Base-by-base conservation (phyloP, 768 basidiomycete genomes). In the Tylopilus vinaceipallidus region DNA sequence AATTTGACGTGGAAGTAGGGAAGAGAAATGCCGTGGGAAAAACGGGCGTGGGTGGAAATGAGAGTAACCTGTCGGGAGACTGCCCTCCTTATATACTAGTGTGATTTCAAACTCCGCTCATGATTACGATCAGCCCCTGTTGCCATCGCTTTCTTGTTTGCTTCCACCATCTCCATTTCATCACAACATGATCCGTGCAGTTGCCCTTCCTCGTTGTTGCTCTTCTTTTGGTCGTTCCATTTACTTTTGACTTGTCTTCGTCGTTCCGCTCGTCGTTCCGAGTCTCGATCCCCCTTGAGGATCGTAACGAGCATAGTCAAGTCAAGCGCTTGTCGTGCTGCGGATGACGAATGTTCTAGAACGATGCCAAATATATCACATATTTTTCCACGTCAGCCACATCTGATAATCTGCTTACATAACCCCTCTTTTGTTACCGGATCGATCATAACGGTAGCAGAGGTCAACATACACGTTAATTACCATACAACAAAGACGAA, bases 91-190 rank as follows among this genome's bases (percentile, higher is more conserved):
- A 68, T 68, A 68, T 70, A 68, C 23, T 45, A 11, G 16, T 38
- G 3, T 2, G 1, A 52, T 42, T 68, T 67, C 0, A 64, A 63
- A 61, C 67, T 65, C 67, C 66, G 67, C 58, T 50, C 11, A 67
- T 47, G 52, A 59, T 53, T 50, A 61, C 57, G 10, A 49, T 54
- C 42, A 45, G 23, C 54, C 50, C 12, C 39, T 20, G 7, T 33
- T 45, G 19, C 17, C 34, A 33, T 19, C 29, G 39, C 56, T 58
- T 55, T 64, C 53, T 38, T 54, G 53, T 53, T 53, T 67, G 45
- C 63, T 49, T 41, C 63, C 62, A 67, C 59, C 63, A 67, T 52
- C 44, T 34, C 20, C 0, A 13, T 12, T 8, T 6, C 42, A 35
- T 41, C 0, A n/a, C n/a, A n/a, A 0, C 8, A 44, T 56, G 59